Percentiles rank a stretch among this genome's conserved stretches.
Evolutionary conservation across 495 filamentous ascomycete genomes (phyloP).

Genomic region (Annulohypoxylon maeteangense): DNA sequence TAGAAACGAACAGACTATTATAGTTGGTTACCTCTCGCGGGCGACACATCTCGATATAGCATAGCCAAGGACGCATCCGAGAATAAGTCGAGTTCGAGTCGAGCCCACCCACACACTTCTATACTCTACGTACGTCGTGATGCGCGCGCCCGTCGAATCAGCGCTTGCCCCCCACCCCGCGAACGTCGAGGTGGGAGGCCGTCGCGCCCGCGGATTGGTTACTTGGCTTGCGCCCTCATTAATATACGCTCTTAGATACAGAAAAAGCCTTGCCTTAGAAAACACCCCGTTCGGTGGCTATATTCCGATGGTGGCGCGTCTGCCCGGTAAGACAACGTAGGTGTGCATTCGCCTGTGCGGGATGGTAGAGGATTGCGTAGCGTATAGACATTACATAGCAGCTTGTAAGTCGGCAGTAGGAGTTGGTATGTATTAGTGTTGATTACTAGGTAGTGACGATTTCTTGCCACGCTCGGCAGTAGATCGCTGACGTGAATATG

Average conservation of each 20-base stretch:
- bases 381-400: slow-evolving; percentile 16
- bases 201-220: slow-evolving; percentile 28
- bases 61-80: slow-evolving; percentile 20
- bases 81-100: slow-evolving; percentile 4
- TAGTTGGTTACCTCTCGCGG: not conserved
- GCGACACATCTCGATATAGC: slow-evolving; percentile 17
- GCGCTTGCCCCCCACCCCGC: slow-evolving; percentile 14
- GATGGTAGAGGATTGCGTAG: not conserved
- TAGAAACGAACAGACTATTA: not conserved
- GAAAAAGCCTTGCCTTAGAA: slow-evolving; percentile 13
- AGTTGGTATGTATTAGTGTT: not conserved
- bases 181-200: slow-evolving; percentile 15
- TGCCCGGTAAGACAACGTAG: slow-evolving; percentile 21
- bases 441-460: slow-evolving; percentile 2
- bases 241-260: slow-evolving; percentile 12
- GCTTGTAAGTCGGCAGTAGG: not conserved
- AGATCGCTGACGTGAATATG: slow-evolving; percentile 15
- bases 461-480: not conserved
- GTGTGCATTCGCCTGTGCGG: slow-evolving; percentile 2
- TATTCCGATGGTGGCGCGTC: slow-evolving; percentile 35
- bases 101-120: not conserved
- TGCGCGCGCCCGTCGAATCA: slow-evolving; percentile 33
- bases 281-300: slow-evolving; percentile 23
- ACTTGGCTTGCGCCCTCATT: slow-evolving; percentile 8
- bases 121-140: slow-evolving; percentile 12